These are phyloP conservation scores for Trifolium subterraneum DNA, from an alignment of 306 rosid genomes.

Conservation along the genomic window DNA sequence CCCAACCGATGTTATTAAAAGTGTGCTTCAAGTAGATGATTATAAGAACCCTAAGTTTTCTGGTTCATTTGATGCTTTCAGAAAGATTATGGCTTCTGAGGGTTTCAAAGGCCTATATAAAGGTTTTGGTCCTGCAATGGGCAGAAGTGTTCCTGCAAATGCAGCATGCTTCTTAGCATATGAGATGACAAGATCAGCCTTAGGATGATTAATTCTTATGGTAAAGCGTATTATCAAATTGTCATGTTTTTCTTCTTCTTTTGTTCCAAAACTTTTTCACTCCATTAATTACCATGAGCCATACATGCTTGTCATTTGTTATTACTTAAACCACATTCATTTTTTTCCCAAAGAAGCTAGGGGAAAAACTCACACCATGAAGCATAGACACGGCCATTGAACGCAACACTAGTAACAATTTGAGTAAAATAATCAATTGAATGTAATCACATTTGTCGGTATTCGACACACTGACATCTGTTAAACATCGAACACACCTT, in stretches of 20 bases:
- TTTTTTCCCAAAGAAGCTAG: no score
- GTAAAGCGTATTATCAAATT: conserved; percentile 24
- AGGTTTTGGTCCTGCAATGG: conserved; percentile 99
- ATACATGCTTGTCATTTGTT: conserved; percentile 21
- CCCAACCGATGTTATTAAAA: conserved; percentile 93
- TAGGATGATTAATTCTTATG: conserved; percentile 55
- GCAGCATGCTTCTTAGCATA: conserved; percentile 99
- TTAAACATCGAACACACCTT: no score
- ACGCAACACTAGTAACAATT: no score
- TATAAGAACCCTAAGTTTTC: conserved; percentile 79
- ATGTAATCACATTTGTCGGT: no score
- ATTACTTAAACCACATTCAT: conserved; percentile 28
- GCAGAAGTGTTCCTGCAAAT: conserved; percentile 87
- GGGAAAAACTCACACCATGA: no score
- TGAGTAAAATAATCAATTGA: no score
- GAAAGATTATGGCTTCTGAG: conserved; percentile 71
- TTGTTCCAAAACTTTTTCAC: conserved; percentile 14
- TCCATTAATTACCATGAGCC: conserved; percentile 18
- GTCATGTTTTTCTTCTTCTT: conserved; percentile 3
- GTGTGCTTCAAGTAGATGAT: conserved; percentile 92
- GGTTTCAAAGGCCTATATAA: conserved; percentile 85
- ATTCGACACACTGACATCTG: no score
- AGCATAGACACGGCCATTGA: no score
- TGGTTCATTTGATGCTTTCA: conserved; percentile 82
- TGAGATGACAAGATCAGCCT: conserved; percentile 84